Evolutionary conservation across 331 rosid genomes (phyloP), one percentile per base, ranked within the genome.

Genomic region (Rhamnella rubrinervis): DNA sequence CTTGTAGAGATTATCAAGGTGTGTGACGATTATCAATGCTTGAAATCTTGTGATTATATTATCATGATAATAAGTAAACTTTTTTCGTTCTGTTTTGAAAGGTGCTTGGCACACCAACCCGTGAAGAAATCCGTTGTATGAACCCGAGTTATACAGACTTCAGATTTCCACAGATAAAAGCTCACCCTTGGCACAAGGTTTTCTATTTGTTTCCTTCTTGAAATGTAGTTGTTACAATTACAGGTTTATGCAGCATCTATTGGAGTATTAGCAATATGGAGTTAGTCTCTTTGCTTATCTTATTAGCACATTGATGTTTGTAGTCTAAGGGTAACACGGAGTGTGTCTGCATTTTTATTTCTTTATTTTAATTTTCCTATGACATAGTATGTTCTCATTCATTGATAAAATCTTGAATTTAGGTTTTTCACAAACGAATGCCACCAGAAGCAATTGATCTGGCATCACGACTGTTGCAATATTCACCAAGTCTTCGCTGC

Each of bases 61-160:
- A 46, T 20, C 40, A 63, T 56, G 44, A 26, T 28, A 5, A 37
- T 14, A 23, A 47, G 13, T 61, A 51, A 72, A 35, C 77, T 35
- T 46, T 55, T 77, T 9, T 68, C 64, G 16, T 68, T 77, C 23
- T 72, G 25, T 53, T 61, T 61, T 61, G 75, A 19, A 83, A 92
- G 98, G 95, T 93, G 74, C 96, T 93, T 70, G 98, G 98, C 46
- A 93, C 98, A 5, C 98, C 98, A 67, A 93, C 98, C 15, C 85
- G 98, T 19, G 98, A 93, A 83, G 98, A 93, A 88, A 88, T 93
- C n/a, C 97, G 98, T n/a, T 93, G 98, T 65, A 93, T 93, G 98
- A 93, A 93, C 80, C 98, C 98, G 55, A 90, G 81, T 76, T 90
- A 93, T 78, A 93, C 95, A 1, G 96, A 90, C 80, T 93, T 90